Conservation (phyloP, 345 rosid genomes). For the Lagerstroemia speciosa region DNA sequence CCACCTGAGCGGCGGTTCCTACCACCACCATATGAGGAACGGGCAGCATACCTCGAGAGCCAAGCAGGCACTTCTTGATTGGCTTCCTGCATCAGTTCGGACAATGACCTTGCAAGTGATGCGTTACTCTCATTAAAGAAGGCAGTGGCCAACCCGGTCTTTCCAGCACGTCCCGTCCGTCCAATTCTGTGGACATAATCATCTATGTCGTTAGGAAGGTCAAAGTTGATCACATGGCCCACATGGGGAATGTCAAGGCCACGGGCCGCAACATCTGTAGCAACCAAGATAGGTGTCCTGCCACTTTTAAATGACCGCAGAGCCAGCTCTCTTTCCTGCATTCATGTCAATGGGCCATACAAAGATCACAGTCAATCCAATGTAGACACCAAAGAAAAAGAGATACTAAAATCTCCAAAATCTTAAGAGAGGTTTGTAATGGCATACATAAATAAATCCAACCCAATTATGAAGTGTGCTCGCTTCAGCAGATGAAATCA, state of each 20-base stretch:
- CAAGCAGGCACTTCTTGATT: conserved; percentile 94
- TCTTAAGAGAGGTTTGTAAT: background rate
- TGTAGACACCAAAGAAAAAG: background rate
- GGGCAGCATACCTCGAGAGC: conserved; percentile 79
- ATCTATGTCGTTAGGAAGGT: conserved; percentile 92
- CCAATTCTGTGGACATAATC: conserved; percentile 98
- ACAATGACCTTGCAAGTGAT: conserved; percentile 57
- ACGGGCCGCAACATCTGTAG: conserved; percentile 92
- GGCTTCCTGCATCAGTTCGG: conserved; percentile 87
- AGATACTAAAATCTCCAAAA: background rate
- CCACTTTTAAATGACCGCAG: conserved; percentile 82
- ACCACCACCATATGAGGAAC: conserved; percentile 54
- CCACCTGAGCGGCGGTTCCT: conserved; percentile 78
- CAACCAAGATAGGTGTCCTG: conserved; percentile 82
- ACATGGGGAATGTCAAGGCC: conserved; percentile 97
- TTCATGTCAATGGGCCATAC: background rate
- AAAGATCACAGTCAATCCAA: background rate
- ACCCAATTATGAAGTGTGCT: background rate
- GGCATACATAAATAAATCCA: no score
- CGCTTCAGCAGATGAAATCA: no score
- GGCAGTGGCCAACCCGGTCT: conserved; percentile 85
- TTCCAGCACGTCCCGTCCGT: conserved; percentile 95
- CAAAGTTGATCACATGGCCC: conserved; percentile 89
- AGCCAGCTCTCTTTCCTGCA: conserved; percentile 93
- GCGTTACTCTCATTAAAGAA: conserved; percentile 82